Evolutionary conservation across 2,329 filamentous ascomycete genomes (phyloP).

Genomic region (Trichoderma atroviride): DNA sequence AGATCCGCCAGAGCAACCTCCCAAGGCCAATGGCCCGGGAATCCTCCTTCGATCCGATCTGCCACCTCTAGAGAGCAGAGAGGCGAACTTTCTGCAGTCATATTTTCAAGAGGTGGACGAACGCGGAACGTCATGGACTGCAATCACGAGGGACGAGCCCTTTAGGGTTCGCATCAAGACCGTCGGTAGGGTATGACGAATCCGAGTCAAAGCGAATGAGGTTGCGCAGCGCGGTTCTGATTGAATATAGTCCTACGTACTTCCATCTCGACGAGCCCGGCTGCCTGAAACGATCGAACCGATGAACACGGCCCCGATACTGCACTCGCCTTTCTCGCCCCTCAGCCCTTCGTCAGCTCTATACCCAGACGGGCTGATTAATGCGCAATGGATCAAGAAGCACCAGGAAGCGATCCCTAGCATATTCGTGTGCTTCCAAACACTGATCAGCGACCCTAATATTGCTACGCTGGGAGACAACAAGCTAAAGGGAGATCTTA

Average conservation of each 20-base stretch:
- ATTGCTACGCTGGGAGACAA: conserved; percentile 81
- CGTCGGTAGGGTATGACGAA: conserved; percentile 74
- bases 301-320: conserved; percentile 53
- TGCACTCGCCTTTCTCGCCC: conserved; percentile 91
- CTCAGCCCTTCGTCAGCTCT: conserved; percentile 79
- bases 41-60: conserved; percentile 71
- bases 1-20: conserved; percentile 47
- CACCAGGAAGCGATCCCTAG: conserved; percentile 85
- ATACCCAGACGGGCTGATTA: conserved; percentile 88
- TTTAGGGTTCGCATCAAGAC: conserved; percentile 70
- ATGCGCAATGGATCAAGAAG: conserved; percentile 81
- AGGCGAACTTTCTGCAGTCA: conserved; percentile 65
- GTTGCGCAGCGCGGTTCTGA: conserved; percentile 34
- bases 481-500: conserved; percentile 84
- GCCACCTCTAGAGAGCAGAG: conserved; percentile 64
- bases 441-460: conserved; percentile 71
- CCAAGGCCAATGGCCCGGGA: conserved; percentile 59
- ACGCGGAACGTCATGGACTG: conserved; percentile 67
- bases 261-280: conserved; percentile 60
- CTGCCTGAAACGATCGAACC: conserved; percentile 55
- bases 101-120: conserved; percentile 69
- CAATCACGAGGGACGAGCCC: conserved; percentile 53
- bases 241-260: conserved; percentile 52
- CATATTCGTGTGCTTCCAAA: conserved; percentile 79
- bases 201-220: not conserved